Base-by-base conservation (phyloP, 768 basidiomycete species). In the Imleria badia region DNA sequence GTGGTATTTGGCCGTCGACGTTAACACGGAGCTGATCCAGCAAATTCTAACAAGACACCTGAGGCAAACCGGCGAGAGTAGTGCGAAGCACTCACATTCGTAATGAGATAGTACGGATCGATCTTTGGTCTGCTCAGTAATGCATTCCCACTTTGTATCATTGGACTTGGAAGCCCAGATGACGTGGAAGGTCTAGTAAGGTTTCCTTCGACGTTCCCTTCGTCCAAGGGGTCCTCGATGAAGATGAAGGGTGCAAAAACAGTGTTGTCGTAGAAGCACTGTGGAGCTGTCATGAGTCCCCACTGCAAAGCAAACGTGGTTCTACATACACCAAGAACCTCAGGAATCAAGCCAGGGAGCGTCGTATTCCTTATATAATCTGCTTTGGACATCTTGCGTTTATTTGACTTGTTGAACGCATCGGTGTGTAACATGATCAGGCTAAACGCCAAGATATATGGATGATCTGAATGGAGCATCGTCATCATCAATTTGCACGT, bases 351-450 rank as follows among this genome's bases (percentile, higher is more conserved):
- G 4, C 95, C 94, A 9, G 94, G 90, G 55, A 98, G 79, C 36
- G 81, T 78, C 0, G 96, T 95, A 64, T 99, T 99, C 74, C 85
- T 89, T 64, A 98, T 77, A 66, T 98, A 99, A 66, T 96, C 95
- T 2, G 84, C 78, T 70, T 96, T 98, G 35, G 88, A 84, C 97
- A 99, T 99, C 75, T 98, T 98, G 48, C 85, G 87, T 74, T 90
- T 98, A 74, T 98, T 98, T 58, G 91, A 92, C 72, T 89, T 91
- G 74, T 99, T 99, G 79, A 98, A 98, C 6, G 89, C 91, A 67
- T 99, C 97, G 17, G 97, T 99, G 68, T 98, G 95, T 46, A 98
- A 78, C 96, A 99, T 98, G 63, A 98, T 97, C 66, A 98, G 77
- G 63, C 96, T 98, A 75, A 98, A 98, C 13, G 96, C 94, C 44